These are phyloP conservation scores for Papilionanthe hybrid DNA, from an alignment of 116 monocot genomes.

Conservation along the genomic window DNA sequence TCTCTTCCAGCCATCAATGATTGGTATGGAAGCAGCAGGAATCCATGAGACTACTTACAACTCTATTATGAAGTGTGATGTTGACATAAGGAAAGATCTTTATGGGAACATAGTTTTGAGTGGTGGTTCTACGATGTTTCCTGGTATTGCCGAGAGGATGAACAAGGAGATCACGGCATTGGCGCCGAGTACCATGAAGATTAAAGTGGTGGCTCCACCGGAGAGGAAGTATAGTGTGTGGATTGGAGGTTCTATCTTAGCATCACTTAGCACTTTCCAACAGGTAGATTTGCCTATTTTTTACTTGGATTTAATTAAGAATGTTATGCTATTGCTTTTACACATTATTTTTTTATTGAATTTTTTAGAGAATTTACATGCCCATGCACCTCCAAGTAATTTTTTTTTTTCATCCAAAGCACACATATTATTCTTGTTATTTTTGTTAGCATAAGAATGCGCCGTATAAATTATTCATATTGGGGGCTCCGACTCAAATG, in stretches of 20 bases:
- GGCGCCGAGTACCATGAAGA: conserved; percentile 53
- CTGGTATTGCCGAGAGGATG: conserved; percentile 56
- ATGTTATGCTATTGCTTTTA: neutral
- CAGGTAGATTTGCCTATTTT: conserved; percentile 21
- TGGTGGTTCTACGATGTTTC: conserved; percentile 59
- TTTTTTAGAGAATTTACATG: neutral
- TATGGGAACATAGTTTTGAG: conserved; percentile 59
- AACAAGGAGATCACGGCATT: conserved; percentile 56
- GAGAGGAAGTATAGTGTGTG: conserved; percentile 65
- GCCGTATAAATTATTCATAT: neutral
- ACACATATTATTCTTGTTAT: no score
- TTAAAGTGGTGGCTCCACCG: conserved; percentile 57
- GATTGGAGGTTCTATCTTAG: conserved; percentile 56
- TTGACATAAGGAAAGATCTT: conserved; percentile 53
- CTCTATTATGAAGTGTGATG: conserved; percentile 59
- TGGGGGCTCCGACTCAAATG: neutral
- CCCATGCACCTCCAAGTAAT: neutral
- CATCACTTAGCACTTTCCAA: conserved; percentile 55
- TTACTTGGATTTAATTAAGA: neutral
- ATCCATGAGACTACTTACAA: conserved; percentile 56
- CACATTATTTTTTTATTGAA: neutral
- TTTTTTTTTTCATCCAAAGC: neutral
- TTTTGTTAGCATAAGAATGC: no score
- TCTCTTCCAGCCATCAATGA: conserved; percentile 50
- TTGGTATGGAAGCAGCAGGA: conserved; percentile 53